These are phyloP conservation scores for Leishmania arabica DNA, from an alignment of 208 protist genomes.

Conservation along the genomic window DNA sequence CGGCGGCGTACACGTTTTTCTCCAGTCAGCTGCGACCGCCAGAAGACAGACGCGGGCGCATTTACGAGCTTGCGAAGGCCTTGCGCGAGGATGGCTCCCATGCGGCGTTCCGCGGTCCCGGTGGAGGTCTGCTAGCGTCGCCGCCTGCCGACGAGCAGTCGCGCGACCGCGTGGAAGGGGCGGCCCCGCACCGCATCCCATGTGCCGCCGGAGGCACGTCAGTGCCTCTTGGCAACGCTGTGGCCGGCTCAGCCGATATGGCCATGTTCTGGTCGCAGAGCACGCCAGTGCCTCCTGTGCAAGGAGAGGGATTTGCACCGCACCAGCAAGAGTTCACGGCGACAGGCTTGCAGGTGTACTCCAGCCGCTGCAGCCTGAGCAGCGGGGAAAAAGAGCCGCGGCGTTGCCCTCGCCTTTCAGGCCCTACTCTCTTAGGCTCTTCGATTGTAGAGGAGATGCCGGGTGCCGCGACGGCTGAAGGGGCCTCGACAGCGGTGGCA, in stretches of 20 bases:
- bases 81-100: not conserved
- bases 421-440: not conserved
- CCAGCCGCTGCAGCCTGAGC: not conserved
- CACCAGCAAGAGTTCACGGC: not conserved
- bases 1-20: conserved; percentile 16
- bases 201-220: not conserved
- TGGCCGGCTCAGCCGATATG: not conserved
- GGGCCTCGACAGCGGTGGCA: not conserved
- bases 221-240: not conserved
- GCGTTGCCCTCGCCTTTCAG: not conserved
- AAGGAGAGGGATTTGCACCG: not conserved
- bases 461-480: not conserved
- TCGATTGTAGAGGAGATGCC: not conserved
- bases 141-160: not conserved
- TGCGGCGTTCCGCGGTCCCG: not conserved
- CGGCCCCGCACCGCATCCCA: not conserved
- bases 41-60: conserved; percentile 12
- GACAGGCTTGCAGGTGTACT: not conserved
- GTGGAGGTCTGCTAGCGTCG: conserved; percentile 7
- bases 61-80: conserved; percentile 14
- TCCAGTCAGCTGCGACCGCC: conserved; percentile 11
- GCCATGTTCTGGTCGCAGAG: not conserved
- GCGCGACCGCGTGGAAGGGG: not conserved
- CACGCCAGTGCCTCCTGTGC: not conserved
- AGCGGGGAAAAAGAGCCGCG: not conserved